phyloP scores from a whole-genome alignment of 2,329 filamentous ascomycete genomes.

The Alternaria triticimaculans region DNA sequence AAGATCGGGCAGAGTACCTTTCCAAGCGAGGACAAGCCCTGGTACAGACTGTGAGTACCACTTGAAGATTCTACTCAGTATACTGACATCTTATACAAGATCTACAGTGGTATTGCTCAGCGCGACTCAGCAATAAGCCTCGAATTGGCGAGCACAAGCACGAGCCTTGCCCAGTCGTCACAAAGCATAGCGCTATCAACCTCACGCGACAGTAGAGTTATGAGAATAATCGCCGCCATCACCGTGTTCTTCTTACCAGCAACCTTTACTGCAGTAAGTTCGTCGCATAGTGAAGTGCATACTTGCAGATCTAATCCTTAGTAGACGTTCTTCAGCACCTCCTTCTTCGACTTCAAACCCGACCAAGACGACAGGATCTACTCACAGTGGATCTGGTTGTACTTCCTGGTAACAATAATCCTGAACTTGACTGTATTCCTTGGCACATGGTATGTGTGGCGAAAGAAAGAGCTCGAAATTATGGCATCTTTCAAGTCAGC shows the following conservation, averaged over 20 bases:
- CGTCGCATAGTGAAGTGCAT: too few species aligned
- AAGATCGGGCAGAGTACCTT: conserved; percentile 25
- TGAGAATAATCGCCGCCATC: conserved; percentile 31
- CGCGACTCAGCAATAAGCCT: conserved; percentile 22
- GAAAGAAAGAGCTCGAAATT: conserved; percentile 21
- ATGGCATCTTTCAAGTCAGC: neutral
- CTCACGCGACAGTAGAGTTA: conserved; percentile 24
- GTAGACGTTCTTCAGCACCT: conserved; percentile 29
- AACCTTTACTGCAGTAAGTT: conserved; percentile 29
- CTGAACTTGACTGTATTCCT: conserved; percentile 16
- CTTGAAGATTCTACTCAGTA: too few species aligned
- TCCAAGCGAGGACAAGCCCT: conserved; percentile 21
- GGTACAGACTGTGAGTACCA: conserved; percentile 9
- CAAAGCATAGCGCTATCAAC: conserved; percentile 18
- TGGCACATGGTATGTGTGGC: conserved; percentile 22
- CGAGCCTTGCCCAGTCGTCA: conserved; percentile 21
- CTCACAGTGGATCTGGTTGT: conserved; percentile 30
- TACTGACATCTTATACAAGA: neutral
- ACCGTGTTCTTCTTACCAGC: conserved; percentile 36
- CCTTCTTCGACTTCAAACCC: conserved; percentile 27
- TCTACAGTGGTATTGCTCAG: conserved; percentile 30
- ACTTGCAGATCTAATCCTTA: too few species aligned
- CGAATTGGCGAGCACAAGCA: neutral
- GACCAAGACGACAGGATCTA: conserved; percentile 9
- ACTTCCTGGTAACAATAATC: conserved; percentile 20